Base-by-base conservation (phyloP, 2,329 filamentous ascomycete species). In the Fusarium sp. region DNA sequence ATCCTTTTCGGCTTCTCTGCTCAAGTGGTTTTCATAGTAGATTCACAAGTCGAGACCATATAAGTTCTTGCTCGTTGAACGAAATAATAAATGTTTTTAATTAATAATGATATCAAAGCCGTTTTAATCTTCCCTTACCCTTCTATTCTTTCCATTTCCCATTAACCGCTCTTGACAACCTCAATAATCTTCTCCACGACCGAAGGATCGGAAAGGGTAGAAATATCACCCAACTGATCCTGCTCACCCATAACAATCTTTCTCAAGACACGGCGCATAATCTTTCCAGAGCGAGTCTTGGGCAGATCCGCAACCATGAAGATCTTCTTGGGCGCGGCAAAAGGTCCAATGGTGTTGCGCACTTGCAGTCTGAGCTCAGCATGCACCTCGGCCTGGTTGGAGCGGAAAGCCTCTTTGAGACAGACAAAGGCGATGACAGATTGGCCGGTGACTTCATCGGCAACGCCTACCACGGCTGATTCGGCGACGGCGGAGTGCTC, bases 201-300 rank as follows among this genome's bases (percentile, higher is more conserved):
- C 53, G 85, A 88, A 24, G 94, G 95, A 79, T 98, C 94, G 59
- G 93, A 94, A 41, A 97, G 87, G 87, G 94, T 97, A 9, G 91
- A 92, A 16, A 86, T 94, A 78, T 98, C 95, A 73, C 94, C 94
- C 57, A 98, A 84, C 81, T 96, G 94, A 80, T 97, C 94, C 82
- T 97, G 93, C 85, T 98, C 94, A 24, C 94, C 94, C 44, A 93
- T 93, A 70, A 98, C 82, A 76, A 98, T 95, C 92, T 98, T 98
- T 75, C 94, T 87, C 83, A 98, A 82, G 78, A 98, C 96, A 69
- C 94, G 90, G 58, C 94, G 88, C 94, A 98, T 98, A 76, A 98
- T 98, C 91, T 98, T 98, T 70, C 94, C 94, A 70, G 92, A 96
- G 69, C 94, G 87, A 25, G 94, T 98, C 89, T 98, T 97, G 75